These are phyloP conservation scores for Carex parvula DNA, from an alignment of 176 grass and related monocot genomes.

Conservation along the genomic window DNA sequence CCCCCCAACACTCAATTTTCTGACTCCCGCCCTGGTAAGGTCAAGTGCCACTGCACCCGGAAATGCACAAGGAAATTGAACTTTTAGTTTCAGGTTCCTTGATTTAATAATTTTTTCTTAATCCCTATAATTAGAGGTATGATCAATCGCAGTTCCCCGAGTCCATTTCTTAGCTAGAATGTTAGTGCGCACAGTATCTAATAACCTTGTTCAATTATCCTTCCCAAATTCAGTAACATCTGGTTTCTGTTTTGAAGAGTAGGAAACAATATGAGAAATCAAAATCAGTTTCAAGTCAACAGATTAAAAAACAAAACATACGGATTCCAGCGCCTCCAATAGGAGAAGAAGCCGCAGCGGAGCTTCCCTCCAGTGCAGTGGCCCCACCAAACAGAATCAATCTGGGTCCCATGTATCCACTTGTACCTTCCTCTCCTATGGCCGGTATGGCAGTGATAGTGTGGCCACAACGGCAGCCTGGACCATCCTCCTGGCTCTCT, in stretches of 20 bases:
- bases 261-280: background rate
- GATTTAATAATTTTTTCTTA: background rate
- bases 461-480: constrained; percentile 89
- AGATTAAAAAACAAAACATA: constrained; percentile 32
- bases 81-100: background rate
- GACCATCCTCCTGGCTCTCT: constrained; percentile 87
- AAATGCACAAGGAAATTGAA: background rate
- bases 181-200: background rate
- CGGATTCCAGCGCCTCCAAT: constrained; percentile 79
- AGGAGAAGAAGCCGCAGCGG: constrained; percentile 52
- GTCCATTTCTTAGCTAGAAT: background rate
- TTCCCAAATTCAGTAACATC: background rate
- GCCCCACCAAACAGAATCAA: constrained; percentile 86
- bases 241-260: background rate
- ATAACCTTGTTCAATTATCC: background rate
- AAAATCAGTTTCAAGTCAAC: background rate
- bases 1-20: no score
- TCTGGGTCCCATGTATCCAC: constrained; percentile 50
- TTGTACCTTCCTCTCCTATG: constrained; percentile 59
- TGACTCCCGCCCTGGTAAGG: background rate
- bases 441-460: constrained; percentile 77
- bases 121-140: background rate
- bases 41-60: background rate
- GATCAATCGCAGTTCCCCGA: background rate
- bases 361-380: constrained; percentile 85